A percentile compares a stretch with the other conserved stretches of the same genome.
Evolutionary conservation across 495 filamentous ascomycete species (phyloP).

Genomic region (Gamarada debralockiae): DNA sequence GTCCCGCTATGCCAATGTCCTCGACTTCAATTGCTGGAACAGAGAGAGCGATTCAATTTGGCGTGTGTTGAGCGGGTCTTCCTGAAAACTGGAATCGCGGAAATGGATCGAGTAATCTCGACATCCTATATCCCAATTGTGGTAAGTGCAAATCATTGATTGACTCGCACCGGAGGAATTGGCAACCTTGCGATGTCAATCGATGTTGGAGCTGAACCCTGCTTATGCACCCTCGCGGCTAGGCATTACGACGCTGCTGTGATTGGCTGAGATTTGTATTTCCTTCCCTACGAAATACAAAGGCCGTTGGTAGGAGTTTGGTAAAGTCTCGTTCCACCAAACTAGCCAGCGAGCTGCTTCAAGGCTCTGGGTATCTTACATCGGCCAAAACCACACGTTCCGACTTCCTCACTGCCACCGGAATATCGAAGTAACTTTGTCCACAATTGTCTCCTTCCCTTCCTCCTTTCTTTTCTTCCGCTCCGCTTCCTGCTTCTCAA

Average conservation of each 20-base stretch:
- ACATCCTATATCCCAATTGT: too few relatives aligned
- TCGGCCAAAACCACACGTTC: not conserved
- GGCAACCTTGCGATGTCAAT: not conserved
- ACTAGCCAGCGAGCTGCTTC: not conserved
- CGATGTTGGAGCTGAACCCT: too few relatives aligned
- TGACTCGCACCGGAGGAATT: too few relatives aligned
- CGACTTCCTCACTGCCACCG: slow-evolving; percentile 5
- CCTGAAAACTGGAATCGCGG: too few relatives aligned
- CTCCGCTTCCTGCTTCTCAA: slow-evolving; percentile 53
- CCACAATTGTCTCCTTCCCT: slow-evolving; percentile 49
- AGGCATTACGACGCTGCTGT: not conserved
- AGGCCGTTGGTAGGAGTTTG: not conserved
- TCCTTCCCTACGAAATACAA: not conserved
- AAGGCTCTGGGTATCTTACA: not conserved
- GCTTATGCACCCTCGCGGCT: too few relatives aligned
- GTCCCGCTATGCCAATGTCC: too few relatives aligned
- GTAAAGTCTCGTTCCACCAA: too few relatives aligned
- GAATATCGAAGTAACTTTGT: slow-evolving; percentile 28
- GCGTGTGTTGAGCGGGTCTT: too few relatives aligned
- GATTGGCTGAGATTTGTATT: not conserved
- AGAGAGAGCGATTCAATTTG: too few relatives aligned
- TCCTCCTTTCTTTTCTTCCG: slow-evolving; percentile 54
- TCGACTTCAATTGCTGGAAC: too few relatives aligned
- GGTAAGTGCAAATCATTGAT: too few relatives aligned
- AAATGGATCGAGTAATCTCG: too few relatives aligned